Conservation (phyloP, 768 basidiomycete species). For the Sarcodon aspratus region DNA sequence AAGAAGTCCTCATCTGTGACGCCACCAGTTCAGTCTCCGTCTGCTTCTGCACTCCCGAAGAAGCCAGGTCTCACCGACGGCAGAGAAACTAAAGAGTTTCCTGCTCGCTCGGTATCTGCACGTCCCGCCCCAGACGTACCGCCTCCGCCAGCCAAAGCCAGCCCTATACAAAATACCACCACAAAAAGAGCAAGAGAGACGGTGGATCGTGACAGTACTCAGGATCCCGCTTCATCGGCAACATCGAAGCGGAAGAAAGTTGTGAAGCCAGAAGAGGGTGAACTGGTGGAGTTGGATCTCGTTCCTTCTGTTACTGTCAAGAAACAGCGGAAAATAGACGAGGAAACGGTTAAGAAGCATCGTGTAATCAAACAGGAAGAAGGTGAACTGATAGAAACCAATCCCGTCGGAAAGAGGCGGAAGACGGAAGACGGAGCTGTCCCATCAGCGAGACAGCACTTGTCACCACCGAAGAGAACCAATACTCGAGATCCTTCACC, state of each 20-base stretch:
- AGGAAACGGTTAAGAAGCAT: slow-evolving; percentile 8
- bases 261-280: neutral
- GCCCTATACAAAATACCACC: neutral
- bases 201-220: neutral
- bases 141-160: slow-evolving; percentile 6
- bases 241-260: neutral
- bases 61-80: slow-evolving; percentile 18
- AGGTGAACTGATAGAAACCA: slow-evolving; percentile 3
- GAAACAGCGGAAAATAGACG: slow-evolving; percentile 8
- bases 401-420: slow-evolving; percentile 25
- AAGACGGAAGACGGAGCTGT: slow-evolving; percentile 26
- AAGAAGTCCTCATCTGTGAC: slow-evolving; percentile 19
- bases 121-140: slow-evolving; percentile 21
- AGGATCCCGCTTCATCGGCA: neutral
- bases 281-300: neutral
- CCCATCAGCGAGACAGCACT: slow-evolving; percentile 8
- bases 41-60: slow-evolving; percentile 5
- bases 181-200: neutral
- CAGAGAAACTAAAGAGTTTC: slow-evolving; percentile 13
- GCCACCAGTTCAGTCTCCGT: slow-evolving; percentile 7
- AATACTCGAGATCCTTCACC: neutral
- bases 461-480: neutral
- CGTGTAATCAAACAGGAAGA: slow-evolving; percentile 7
- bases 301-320: slow-evolving; percentile 1
- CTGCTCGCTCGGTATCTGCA: slow-evolving; percentile 19